Conservation (phyloP, 768 basidiomycete genomes). For the Coprinopsis cinerea region DNA sequence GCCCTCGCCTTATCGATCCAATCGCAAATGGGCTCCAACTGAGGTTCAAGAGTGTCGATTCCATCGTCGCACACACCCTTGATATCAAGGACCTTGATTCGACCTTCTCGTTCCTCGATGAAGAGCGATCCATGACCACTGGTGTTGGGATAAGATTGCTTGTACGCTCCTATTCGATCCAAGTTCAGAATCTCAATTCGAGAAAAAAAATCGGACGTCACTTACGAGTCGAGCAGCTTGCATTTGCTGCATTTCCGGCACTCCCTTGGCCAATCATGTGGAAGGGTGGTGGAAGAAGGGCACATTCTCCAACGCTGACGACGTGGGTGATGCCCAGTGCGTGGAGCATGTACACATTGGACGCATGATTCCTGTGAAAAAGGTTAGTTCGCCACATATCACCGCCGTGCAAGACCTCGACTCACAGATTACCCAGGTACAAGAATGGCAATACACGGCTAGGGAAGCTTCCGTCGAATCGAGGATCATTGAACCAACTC, state of each 20-base stretch:
- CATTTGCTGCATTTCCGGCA: background rate
- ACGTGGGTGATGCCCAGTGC: conserved; percentile 96
- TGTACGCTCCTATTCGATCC: background rate
- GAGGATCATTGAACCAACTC: conserved; percentile 90
- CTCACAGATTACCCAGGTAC: conserved; percentile 91
- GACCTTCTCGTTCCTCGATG: conserved; percentile 82
- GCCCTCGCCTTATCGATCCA: conserved; percentile 88
- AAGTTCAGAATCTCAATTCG: no score
- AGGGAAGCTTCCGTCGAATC: conserved; percentile 96
- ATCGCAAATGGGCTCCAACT: conserved; percentile 81
- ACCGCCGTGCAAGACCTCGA: conserved; percentile 20
- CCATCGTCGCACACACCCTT: conserved; percentile 94
- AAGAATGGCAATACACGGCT: conserved; percentile 88
- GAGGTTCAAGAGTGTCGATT: conserved; percentile 88
- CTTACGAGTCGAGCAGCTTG: conserved; percentile 18
- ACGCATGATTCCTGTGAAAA: conserved; percentile 73
- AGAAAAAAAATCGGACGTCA: conserved; percentile 16
- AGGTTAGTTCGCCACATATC: background rate
- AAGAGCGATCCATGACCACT: conserved; percentile 70
- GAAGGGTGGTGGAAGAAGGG: conserved; percentile 69
- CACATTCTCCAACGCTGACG: conserved; percentile 94
- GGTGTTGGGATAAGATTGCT: background rate
- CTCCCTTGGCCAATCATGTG: conserved; percentile 8
- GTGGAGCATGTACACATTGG: conserved; percentile 93
- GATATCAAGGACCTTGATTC: conserved; percentile 88